Percentiles rank a stretch among this genome's conserved stretches.
Evolutionary conservation across 129 eudicot species (phyloP).

Genomic region (Deinandra increscens): DNA sequence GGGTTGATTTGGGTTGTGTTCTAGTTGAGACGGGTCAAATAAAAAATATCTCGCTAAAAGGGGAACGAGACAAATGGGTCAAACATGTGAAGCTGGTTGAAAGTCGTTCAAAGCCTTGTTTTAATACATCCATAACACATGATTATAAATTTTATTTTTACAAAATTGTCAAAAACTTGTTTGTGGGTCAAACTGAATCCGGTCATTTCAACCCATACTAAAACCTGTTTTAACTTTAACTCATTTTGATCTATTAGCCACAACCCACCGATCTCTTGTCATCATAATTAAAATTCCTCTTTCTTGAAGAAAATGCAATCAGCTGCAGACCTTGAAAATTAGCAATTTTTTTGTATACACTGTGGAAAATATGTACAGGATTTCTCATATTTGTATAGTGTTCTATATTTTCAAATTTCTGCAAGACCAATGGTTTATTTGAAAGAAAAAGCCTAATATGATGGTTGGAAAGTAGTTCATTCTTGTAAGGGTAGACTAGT

Average conservation of each 20-base stretch:
- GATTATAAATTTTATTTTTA: not conserved
- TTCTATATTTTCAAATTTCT: not conserved
- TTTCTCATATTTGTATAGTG: not conserved
- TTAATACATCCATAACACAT: not conserved
- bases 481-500: not conserved
- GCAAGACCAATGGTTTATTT: not conserved
- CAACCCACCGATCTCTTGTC: not conserved
- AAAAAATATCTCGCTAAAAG: not conserved
- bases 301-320: not conserved
- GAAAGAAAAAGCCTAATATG: not conserved
- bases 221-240: not conserved
- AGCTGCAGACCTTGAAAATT: not conserved
- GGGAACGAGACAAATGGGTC: not conserved
- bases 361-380: not conserved
- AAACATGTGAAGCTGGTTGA: not conserved
- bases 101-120: not conserved
- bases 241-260: not conserved
- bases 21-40: not conserved
- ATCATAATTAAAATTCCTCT: not conserved
- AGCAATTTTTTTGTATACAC: not conserved
- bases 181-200: not conserved
- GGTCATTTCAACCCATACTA: not conserved
- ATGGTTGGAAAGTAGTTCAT: slow-evolving; percentile 15
- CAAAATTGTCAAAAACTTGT: not conserved
- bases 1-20: slow-evolving; percentile 5